phyloP scores from a whole-genome alignment of 2,329 filamentous ascomycete species.

The Scedosporium boydii region DNA sequence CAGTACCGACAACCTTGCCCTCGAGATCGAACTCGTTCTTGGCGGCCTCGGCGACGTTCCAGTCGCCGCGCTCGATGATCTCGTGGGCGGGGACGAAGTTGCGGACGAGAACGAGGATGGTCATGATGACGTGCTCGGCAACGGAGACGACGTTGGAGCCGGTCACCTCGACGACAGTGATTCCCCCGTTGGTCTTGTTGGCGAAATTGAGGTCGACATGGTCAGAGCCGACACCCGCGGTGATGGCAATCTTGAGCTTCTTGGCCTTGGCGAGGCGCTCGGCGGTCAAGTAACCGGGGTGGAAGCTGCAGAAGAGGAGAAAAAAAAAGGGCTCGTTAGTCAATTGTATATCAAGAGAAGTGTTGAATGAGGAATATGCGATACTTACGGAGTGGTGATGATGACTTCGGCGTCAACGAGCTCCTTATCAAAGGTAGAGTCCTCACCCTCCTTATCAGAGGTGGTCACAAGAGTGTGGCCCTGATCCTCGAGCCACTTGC shows the following conservation, averaged over 20 bases:
- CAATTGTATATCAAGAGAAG: not conserved
- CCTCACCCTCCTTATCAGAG: conserved; percentile 91
- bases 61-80: conserved; percentile 79
- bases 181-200: conserved; percentile 95
- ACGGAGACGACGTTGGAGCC: conserved; percentile 98
- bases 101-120: conserved; percentile 87
- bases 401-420: conserved; percentile 96
- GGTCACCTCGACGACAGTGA: conserved; percentile 96
- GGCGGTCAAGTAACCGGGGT: conserved; percentile 93
- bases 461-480: conserved; percentile 96
- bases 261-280: conserved; percentile 96
- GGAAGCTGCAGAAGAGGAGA: conserved; percentile 55
- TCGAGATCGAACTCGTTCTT: conserved; percentile 99
- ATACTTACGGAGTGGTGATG: conserved; percentile 84
- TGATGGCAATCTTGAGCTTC: conserved; percentile 96
- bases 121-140: conserved; percentile 99
- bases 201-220: conserved; percentile 95
- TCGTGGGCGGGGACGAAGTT: conserved; percentile 99
- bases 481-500: conserved; percentile 95
- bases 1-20: conserved; percentile 94
- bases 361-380: conserved; percentile 2
- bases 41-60: conserved; percentile 90
- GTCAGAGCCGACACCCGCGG: conserved; percentile 95
- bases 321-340: not conserved
- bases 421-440: conserved; percentile 90